Base-by-base conservation (phyloP, 1,139 yeast genomes). In the Yamadazyma mexicana region DNA sequence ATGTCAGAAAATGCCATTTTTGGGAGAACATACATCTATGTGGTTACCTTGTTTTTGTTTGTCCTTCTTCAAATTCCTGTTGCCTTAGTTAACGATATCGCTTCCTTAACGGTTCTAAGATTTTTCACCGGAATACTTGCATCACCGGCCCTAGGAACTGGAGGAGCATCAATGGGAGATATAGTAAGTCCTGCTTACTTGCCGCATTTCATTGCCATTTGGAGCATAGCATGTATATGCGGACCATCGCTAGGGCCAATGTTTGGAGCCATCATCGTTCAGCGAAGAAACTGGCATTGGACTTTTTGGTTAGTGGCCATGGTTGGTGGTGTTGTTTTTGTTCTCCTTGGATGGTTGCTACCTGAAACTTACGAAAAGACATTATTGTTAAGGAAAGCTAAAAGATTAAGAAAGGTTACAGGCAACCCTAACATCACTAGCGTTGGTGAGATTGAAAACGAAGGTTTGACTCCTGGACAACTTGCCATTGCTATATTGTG, bases 281-380 rank as follows among this genome's bases (percentile, higher is more conserved):
- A 51, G 10, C 50, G 49, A 34, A 36, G 43, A 34, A 48, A 52
- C 10, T 74, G 79, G 79, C 62, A 77, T 52, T 66, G 74, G 66
- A 58, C 69, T 5, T 69, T 70, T 45, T 73, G 79, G 78, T 59
- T 72, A 36, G 45, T 65, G 48, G 46, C 61, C 29, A 62, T 75
- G 40, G 42, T 69, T 22, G 54, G 73, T 31, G 75, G 64, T 10
- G 30, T 62, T 4, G 42, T 68, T 1, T 53, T 70, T 11, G 17
- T 63, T 1, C 16, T 71, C 1, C 56, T 76, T 42, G 31, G 57
- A 3, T 52, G 65, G 33, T 54, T 69, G 32, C 56, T 79, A 27
- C 81, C 82, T 0, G 86, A 81, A 56, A 74, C 84, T 6, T 72
- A 63, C 34, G 69, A 56, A 15, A 64, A 64, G 26, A 70, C 77